A percentile compares a stretch with the other conserved stretches of the same genome.
Evolutionary conservation across 371 early-diverging fungal genomes (phyloP).

Genomic region (Blastocladiella emersonii): DNA sequence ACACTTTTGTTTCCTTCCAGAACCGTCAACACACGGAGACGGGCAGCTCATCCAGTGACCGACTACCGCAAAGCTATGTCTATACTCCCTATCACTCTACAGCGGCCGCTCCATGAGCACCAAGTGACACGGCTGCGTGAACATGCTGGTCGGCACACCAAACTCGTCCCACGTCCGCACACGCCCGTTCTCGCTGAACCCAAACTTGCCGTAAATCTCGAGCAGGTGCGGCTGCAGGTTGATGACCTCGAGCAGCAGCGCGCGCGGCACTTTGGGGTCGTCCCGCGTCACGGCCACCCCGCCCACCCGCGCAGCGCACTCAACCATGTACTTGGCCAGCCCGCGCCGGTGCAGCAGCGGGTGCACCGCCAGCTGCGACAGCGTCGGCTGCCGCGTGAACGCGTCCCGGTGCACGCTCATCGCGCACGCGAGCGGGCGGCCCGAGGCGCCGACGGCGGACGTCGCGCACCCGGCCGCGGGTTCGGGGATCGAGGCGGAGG

Average conservation of each 20-base stretch:
- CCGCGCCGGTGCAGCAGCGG: background rate
- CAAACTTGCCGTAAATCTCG: slow-evolving; percentile 5
- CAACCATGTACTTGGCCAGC: background rate
- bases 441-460: too few species aligned
- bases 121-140: background rate
- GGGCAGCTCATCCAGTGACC: too few species aligned
- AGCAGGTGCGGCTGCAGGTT: background rate
- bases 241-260: background rate
- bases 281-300: background rate
- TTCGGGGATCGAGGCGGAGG: background rate
- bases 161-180: background rate
- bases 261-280: background rate
- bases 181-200: background rate
- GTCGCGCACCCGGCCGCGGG: background rate
- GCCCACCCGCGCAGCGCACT: background rate
- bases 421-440: too few species aligned
- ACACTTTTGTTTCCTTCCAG: too few species aligned
- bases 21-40: too few species aligned
- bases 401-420: background rate
- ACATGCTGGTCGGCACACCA: background rate
- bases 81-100: too few species aligned
- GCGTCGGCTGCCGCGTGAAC: background rate
- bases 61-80: too few species aligned
- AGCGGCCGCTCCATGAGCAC: background rate
- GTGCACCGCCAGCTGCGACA: background rate